These are phyloP conservation scores for Smallanthus sonchifolius DNA, from an alignment of 129 eudicot species.

Conservation along the genomic window DNA sequence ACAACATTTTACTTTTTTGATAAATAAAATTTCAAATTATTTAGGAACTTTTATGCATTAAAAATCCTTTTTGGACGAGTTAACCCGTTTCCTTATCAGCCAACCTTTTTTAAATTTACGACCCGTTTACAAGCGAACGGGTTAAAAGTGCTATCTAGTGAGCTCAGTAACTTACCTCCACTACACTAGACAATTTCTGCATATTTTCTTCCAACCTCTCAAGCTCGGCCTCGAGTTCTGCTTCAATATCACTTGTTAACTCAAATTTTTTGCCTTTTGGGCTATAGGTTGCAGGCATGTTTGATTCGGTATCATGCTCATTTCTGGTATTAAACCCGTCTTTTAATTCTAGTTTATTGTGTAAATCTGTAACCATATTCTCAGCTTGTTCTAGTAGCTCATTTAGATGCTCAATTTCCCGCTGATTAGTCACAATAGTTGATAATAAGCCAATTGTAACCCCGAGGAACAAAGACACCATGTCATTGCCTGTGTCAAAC, in stretches of 20 bases:
- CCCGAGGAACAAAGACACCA: slow-evolving; percentile 53
- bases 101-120: neutral
- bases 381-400: slow-evolving; percentile 56
- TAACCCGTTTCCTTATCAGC: neutral
- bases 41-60: neutral
- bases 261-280: slow-evolving; percentile 28
- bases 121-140: neutral
- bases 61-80: neutral
- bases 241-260: slow-evolving; percentile 60
- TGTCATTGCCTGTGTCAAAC: slow-evolving; percentile 20
- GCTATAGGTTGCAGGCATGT: slow-evolving; percentile 16
- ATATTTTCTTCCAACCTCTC: slow-evolving; percentile 62
- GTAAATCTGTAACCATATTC: slow-evolving; percentile 65
- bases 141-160: neutral
- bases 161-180: slow-evolving; percentile 41
- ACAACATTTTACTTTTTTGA: neutral
- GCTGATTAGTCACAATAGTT: slow-evolving; percentile 29
- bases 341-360: slow-evolving; percentile 63
- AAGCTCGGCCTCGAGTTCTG: slow-evolving; percentile 88
- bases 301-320: slow-evolving; percentile 37
- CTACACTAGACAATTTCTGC: slow-evolving; percentile 36
- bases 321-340: slow-evolving; percentile 41
- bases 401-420: slow-evolving; percentile 46
- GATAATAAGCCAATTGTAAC: slow-evolving; percentile 53
- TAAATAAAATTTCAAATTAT: neutral